Evolutionary conservation across 2,329 filamentous ascomycete genomes (phyloP), one percentile per base, ranked within the genome.

Genomic region (Aspergillus viridinutans): DNA sequence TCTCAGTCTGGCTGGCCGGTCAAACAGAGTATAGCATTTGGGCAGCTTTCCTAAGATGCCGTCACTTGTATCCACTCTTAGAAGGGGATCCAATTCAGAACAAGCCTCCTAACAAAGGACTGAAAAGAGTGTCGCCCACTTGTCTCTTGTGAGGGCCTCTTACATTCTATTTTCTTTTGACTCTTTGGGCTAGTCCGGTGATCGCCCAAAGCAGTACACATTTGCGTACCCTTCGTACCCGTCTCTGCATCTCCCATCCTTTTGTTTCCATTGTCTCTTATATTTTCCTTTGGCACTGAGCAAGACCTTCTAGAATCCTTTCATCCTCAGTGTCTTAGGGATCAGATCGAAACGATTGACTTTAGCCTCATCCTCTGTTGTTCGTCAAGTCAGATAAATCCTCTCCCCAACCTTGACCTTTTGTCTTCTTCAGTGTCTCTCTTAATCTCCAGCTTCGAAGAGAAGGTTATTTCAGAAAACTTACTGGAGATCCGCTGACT

Each of bases 271-370:
- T 60, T 59, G 54, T 61, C 55, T 53, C 50, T 43, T 45, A 42
- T 54, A 23, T 12, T 20, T n/a, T 21, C 43, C 47, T 57, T 62
- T 58, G 55, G 61, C 48, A 54, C 53, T 47, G 55, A 53, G 38
- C 56, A 26, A 62, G 49, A 58, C 23, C 57, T 69, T 71, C 67
- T 70, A 63, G 67, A 69, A 72, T 61, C 40, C 45, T 59, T 56
- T 64, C 59, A 54, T 52, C 35, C 43, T 32, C 32, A 6, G 52
- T 58, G 54, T 57, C 55, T 59, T 54, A 55, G 50, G n/a, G 49
- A 28, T 51, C 50, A 54, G 50, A 52, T 58, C 53, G 38, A 51
- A 53, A 51, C 53, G 50, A 50, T 61, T 61, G 58, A 58, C 51
- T 21, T 59, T 55, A 59, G 51, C 49, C 56, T 56, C 59, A 55